Evolutionary conservation across 108 stramenopile species (phyloP).

Genomic region (Asterionellopsis glacialis): DNA sequence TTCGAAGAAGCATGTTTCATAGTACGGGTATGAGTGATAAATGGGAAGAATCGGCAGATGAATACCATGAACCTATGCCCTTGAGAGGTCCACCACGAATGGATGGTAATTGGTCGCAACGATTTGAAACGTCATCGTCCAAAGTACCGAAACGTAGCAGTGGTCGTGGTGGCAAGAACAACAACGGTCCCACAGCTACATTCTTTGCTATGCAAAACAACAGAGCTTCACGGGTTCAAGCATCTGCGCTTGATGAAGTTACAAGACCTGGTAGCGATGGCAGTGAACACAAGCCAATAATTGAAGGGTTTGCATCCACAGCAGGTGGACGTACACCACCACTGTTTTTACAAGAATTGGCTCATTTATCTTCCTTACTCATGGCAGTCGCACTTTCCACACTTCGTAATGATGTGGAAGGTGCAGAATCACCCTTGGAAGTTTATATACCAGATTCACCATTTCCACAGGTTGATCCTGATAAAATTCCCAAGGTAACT

Average conservation of each 20-base stretch:
- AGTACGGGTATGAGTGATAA: neutral
- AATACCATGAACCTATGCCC: conserved; percentile 15
- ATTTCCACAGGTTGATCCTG: conserved; percentile 67
- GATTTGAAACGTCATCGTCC: conserved; percentile 10
- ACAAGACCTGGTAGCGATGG: neutral
- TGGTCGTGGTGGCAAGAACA: conserved; percentile 9
- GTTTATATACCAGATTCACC: conserved; percentile 43
- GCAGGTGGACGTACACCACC: conserved; percentile 60
- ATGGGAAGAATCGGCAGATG: conserved; percentile 7
- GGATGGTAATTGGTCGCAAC: conserved; percentile 57
- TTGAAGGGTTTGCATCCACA: conserved; percentile 52
- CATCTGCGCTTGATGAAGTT: conserved; percentile 3
- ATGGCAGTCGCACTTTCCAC: conserved; percentile 65
- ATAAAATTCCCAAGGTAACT: conserved; percentile 16
- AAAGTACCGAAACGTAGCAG: too few relatives aligned
- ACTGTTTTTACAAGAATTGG: conserved; percentile 70
- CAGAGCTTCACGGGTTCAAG: conserved; percentile 5
- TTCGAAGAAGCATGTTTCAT: neutral
- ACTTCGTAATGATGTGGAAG: conserved; percentile 70
- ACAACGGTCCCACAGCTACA: conserved; percentile 20
- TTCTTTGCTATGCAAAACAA: conserved; percentile 19
- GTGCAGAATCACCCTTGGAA: conserved; percentile 48
- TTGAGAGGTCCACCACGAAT: conserved; percentile 44
- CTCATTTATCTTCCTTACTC: conserved; percentile 59
- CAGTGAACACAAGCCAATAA: neutral